These are phyloP conservation scores for Ogataea neopini DNA, from an alignment of 805 yeast genomes.

Conservation along the genomic window DNA sequence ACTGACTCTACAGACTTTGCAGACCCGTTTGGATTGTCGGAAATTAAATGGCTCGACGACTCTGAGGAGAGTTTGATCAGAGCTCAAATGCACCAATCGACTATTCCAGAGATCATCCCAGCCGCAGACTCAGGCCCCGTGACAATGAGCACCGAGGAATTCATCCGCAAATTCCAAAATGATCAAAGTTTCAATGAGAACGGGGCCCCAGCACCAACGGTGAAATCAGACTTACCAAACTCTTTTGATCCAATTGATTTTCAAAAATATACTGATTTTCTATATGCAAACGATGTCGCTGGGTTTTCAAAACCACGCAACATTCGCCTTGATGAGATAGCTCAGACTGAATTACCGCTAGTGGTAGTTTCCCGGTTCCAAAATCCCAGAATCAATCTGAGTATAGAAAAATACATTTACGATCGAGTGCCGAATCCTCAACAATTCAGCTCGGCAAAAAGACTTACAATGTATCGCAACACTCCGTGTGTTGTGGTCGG, in stretches of 20 bases:
- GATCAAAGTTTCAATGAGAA: constrained; percentile 9
- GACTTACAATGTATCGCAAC: constrained; percentile 75
- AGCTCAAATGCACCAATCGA: constrained; percentile 7
- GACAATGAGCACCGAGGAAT: constrained; percentile 27
- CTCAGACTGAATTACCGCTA: constrained; percentile 40
- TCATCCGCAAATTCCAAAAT: constrained; percentile 14
- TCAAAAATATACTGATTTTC: constrained; percentile 13
- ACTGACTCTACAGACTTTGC: constrained; percentile 1
- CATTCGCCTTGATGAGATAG: constrained; percentile 17
- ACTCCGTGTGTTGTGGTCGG: constrained; percentile 91
- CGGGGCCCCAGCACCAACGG: not conserved
- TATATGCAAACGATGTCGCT: constrained; percentile 17
- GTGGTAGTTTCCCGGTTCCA: constrained; percentile 57
- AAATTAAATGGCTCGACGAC: constrained; percentile 17
- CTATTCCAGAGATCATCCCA: not conserved
- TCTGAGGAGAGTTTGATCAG: constrained; percentile 1
- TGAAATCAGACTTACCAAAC: not conserved
- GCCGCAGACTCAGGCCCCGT: constrained; percentile 16
- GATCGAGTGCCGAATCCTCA: constrained; percentile 53
- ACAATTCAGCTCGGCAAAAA: constrained; percentile 37
- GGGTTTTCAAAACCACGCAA: constrained; percentile 12
- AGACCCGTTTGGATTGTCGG: constrained; percentile 30
- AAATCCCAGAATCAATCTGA: constrained; percentile 75
- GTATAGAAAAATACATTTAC: constrained; percentile 80
- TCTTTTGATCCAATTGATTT: constrained; percentile 4